Evolutionary conservation across 129 eudicot species (phyloP), one percentile per base, ranked within the genome.

Genomic region (Tagetes patula): DNA sequence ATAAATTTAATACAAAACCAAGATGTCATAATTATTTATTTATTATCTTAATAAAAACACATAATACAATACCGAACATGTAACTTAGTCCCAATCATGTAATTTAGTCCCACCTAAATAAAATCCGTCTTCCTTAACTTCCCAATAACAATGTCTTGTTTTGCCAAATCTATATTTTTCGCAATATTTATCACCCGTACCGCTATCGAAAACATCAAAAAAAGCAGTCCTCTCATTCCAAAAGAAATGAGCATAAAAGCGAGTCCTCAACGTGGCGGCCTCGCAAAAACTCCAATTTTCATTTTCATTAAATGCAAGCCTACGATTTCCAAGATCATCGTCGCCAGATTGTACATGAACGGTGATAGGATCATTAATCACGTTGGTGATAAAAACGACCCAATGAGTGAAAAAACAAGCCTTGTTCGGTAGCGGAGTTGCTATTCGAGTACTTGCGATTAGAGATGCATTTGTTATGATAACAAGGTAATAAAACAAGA

Each of bases 61-160:
- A 36, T 34, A 36, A 34, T 61, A 61, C 38, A 54, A 39, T 49
- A 56, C 76, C 67, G 58, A 56, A 10, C 67, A 72, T 72, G 56
- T 72, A 72, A 20, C 5, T 58, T 56, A 3, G 66, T 72, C 41
- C 31, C 76, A 72, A 56, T 27, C 67, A 72, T 72, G 56, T 72
- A 72, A 20, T 9, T 58, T 56, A 3, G 66, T 72, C 41, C 11
- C 41, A 41, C 76, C 76, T 10, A 71, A 8, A 56, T 72, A 72
- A 59, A 71, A 72, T 0, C 76, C 68, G 3, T 72, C 66, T 5
- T 56, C 75, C 41, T 42, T 71, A 4, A 54, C 66, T 27, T 34
- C 5, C 65, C 67, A 61, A 36, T n/a, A 69, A 70, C 64, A 70
- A 36, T 4, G 5, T 52, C 59, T 13, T 1, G 0, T 9, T 70